Conservation (phyloP, 139 green algal species). For the Pleodorina starrii region DNA sequence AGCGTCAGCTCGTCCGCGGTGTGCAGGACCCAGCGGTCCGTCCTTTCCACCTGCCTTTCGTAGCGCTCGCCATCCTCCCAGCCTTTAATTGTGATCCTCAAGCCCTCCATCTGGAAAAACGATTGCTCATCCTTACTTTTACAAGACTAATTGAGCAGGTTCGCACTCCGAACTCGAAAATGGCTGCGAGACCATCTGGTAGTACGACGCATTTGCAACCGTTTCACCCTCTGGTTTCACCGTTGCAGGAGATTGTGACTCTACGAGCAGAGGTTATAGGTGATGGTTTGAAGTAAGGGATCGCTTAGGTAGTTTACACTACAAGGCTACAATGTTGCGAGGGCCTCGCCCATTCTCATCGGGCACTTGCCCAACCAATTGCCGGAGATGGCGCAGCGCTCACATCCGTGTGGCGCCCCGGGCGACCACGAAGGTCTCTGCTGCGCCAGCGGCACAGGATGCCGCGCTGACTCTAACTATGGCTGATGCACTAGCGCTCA, state of each 20-base stretch:
- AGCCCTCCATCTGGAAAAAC: slow-evolving; percentile 35
- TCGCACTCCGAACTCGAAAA: too few relatives aligned
- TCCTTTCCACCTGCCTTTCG: slow-evolving; percentile 39
- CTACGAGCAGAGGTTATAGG: too few relatives aligned
- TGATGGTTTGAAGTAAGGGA: too few relatives aligned
- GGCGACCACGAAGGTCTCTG: background rate
- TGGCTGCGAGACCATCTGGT: too few relatives aligned
- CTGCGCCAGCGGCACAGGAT: background rate
- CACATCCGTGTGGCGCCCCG: background rate
- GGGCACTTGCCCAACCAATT: background rate
- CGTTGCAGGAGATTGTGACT: too few relatives aligned
- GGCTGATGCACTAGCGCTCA: background rate
- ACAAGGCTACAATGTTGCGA: background rate
- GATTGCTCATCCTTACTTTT: too few relatives aligned
- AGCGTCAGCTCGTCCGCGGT: slow-evolving; percentile 45
- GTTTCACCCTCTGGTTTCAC: too few relatives aligned
- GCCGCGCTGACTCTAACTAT: background rate
- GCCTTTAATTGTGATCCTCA: background rate
- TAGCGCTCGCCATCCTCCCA: slow-evolving; percentile 27
- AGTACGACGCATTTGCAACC: too few relatives aligned
- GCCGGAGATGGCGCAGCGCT: slow-evolving; percentile 1
- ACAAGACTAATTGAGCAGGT: too few relatives aligned
- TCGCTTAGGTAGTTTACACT: too few relatives aligned
- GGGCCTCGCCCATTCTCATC: slow-evolving; percentile 15
- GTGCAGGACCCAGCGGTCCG: slow-evolving; percentile 59